Percentiles rank a stretch among this genome's conserved stretches.
These are phyloP conservation scores for Daldinia sp. DNA, from an alignment of 2,329 filamentous ascomycete genomes.

Conservation along the genomic window DNA sequence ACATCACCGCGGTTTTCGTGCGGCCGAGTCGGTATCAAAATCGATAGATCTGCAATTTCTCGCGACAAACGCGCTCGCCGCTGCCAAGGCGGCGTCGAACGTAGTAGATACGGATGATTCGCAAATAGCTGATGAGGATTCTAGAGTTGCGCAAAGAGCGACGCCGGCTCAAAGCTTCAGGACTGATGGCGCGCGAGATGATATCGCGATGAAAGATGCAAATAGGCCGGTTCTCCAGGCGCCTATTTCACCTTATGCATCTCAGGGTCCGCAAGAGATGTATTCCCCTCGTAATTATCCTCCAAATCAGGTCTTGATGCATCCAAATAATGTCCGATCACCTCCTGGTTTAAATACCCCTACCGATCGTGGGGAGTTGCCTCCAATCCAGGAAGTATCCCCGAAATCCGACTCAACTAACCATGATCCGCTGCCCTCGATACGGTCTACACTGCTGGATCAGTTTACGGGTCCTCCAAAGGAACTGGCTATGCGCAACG, in stretches of 20 bases:
- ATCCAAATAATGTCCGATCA: conserved; percentile 47
- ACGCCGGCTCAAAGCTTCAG: conserved; percentile 27
- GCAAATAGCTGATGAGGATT: conserved; percentile 27
- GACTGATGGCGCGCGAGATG: conserved; percentile 31
- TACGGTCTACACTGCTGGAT: conserved; percentile 46
- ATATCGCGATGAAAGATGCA: conserved; percentile 31
- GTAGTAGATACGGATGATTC: conserved; percentile 34
- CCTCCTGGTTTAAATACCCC: conserved; percentile 47
- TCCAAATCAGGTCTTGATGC: conserved; percentile 43
- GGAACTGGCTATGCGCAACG: conserved; percentile 43
- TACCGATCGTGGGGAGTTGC: conserved; percentile 43
- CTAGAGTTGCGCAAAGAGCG: conserved; percentile 30
- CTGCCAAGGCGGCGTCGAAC: conserved; percentile 37
- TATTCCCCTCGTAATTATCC: conserved; percentile 40
- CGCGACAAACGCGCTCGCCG: conserved; percentile 43
- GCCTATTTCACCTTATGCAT: conserved; percentile 44
- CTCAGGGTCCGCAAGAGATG: conserved; percentile 40
- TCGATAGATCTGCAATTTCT: conserved; percentile 42
- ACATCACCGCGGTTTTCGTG: conserved; percentile 30
- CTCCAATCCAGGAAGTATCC: conserved; percentile 50
- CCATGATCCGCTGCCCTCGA: conserved; percentile 51
- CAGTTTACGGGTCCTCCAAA: conserved; percentile 48
- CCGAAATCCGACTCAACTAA: conserved; percentile 50
- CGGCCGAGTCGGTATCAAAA: conserved; percentile 31
- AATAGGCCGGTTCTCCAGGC: conserved; percentile 42